phyloP scores from a whole-genome alignment of 1,284 basidiomycete species.

The Xanthoconium separans region DNA sequence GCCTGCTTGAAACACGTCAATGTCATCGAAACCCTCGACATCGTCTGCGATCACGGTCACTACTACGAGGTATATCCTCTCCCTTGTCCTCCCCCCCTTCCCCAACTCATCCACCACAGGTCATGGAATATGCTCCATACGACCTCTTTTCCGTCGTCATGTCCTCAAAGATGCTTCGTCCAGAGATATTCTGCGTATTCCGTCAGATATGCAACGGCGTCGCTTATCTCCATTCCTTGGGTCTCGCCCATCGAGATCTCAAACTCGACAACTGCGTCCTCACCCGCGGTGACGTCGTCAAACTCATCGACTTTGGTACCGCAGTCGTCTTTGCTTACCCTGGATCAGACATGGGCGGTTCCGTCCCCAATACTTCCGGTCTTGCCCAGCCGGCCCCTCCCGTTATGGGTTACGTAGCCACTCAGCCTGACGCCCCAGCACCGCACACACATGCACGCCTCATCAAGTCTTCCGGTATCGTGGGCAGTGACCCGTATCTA shows the following conservation, averaged over 20 bases:
- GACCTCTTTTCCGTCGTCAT: slow-evolving; percentile 99
- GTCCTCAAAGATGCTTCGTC: slow-evolving; percentile 97
- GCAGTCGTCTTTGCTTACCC: slow-evolving; percentile 99
- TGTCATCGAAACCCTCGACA: slow-evolving; percentile 98
- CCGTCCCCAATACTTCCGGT: slow-evolving; percentile 13
- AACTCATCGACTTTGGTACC: slow-evolving; percentile 99
- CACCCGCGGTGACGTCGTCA: slow-evolving; percentile 92
- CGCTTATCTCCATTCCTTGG: slow-evolving; percentile 96
- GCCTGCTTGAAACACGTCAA: slow-evolving; percentile 94
- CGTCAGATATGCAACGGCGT: slow-evolving; percentile 98
- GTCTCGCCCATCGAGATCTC: slow-evolving; percentile 96
- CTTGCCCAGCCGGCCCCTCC: neutral
- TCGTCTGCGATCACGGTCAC: slow-evolving; percentile 96
- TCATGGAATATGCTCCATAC: slow-evolving; percentile 99
- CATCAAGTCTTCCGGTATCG: slow-evolving; percentile 84
- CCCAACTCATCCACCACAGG: slow-evolving; percentile 45
- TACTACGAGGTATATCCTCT: slow-evolving; percentile 84
- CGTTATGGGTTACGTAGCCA: slow-evolving; percentile 23
- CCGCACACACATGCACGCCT: slow-evolving; percentile 50
- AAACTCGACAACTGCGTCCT: slow-evolving; percentile 99
- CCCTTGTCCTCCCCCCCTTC: neutral
- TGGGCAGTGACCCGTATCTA: slow-evolving; percentile 97
- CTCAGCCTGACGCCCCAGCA: slow-evolving; percentile 22
- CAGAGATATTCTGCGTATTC: slow-evolving; percentile 99
- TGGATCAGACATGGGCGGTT: slow-evolving; percentile 53